phyloP scores from a whole-genome alignment of 306 rosid genomes.

The Hylodesmum podocarpum region DNA sequence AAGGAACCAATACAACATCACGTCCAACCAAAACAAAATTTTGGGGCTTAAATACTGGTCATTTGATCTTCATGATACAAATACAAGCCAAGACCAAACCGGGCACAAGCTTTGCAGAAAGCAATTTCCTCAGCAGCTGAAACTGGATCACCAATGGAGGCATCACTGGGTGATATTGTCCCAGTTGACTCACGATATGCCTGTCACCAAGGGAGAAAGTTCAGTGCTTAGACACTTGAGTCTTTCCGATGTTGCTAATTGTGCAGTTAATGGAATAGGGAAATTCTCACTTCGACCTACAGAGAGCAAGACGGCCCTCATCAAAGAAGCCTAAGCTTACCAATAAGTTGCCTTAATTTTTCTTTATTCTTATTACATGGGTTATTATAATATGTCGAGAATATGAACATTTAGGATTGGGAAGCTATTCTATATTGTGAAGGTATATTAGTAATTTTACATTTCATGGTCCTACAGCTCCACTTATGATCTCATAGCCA shows the following conservation, averaged over 20 bases:
- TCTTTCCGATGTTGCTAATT: slow-evolving; percentile 9
- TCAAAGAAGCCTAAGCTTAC: not conserved
- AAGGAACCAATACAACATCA: slow-evolving; percentile 9
- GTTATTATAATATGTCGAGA: slow-evolving; percentile 1
- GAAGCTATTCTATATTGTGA: not conserved
- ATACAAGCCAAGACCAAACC: slow-evolving; percentile 96
- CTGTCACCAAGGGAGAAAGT: slow-evolving; percentile 41
- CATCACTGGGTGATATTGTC: slow-evolving; percentile 60
- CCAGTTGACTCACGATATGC: slow-evolving; percentile 97
- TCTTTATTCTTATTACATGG: not conserved
- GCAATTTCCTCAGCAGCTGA: slow-evolving; percentile 97
- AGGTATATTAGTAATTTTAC: not conserved
- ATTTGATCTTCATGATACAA: slow-evolving; percentile 77
- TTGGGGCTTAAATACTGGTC: slow-evolving; percentile 17
- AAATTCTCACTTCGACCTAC: not conserved
- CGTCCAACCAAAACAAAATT: slow-evolving; percentile 21
- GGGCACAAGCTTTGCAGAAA: slow-evolving; percentile 95
- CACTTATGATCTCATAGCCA: not conserved
- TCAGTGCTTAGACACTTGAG: slow-evolving; percentile 11
- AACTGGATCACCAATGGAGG: slow-evolving; percentile 66
- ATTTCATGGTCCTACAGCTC: not conserved
- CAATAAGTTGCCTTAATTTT: not conserved
- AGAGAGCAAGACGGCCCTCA: not conserved
- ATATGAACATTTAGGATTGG: not conserved
- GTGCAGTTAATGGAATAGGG: not conserved